Evolutionary conservation across 192 early-diverging fungal species (phyloP).

Genomic region (Phycomyces nitens): DNA sequence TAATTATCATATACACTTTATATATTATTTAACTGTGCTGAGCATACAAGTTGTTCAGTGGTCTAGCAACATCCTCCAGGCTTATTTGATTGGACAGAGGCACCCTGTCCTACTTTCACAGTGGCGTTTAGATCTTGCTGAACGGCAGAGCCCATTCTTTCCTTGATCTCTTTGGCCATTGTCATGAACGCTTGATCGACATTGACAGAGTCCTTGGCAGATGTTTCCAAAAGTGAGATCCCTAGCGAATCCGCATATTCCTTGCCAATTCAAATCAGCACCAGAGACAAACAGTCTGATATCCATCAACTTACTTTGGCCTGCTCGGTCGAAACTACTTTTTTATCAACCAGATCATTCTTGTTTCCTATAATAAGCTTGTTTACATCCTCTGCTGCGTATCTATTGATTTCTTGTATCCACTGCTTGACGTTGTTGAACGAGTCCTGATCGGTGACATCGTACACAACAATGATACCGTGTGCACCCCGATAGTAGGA

Average conservation of each 20-base stretch:
- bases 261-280: conserved; percentile 34
- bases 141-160: conserved; percentile 51
- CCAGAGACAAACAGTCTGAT: not conserved
- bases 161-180: conserved; percentile 99
- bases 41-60: too few species aligned
- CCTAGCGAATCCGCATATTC: conserved; percentile 87
- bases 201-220: conserved; percentile 94
- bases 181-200: conserved; percentile 99
- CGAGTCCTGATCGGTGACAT: conserved; percentile 93
- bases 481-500: conserved; percentile 96
- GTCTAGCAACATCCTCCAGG: conserved; percentile 17
- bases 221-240: conserved; percentile 95
- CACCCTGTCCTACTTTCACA: conserved; percentile 13
- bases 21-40: not conserved
- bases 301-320: conserved; percentile 13
- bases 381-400: conserved; percentile 95
- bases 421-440: conserved; percentile 96
- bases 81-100: conserved; percentile 1
- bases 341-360: conserved; percentile 90
- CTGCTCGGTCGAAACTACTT: conserved; percentile 58
- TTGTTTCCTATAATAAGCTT: conserved; percentile 98
- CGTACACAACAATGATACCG: conserved; percentile 98
- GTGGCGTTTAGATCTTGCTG: conserved; percentile 12
- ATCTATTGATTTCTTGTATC: conserved; percentile 97
- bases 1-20: not conserved